Evolutionary conservation across 2,329 filamentous ascomycete genomes (phyloP).

Genomic region (Hypomyces rosellus): DNA sequence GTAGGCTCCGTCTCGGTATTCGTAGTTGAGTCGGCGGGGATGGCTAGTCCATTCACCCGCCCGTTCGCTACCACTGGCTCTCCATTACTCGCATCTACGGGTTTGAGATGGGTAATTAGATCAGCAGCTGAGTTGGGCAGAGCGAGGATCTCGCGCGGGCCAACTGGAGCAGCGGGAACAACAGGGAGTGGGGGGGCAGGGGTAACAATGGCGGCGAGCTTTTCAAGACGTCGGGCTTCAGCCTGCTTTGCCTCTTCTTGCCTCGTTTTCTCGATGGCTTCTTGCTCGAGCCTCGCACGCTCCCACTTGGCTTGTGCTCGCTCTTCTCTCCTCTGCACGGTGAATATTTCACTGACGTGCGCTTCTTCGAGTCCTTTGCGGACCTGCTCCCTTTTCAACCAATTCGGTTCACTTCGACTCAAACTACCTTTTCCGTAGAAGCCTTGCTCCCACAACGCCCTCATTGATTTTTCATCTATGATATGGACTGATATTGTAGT

Average conservation of each 20-base stretch:
- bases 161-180: slow-evolving; percentile 32
- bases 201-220: not conserved
- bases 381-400: slow-evolving; percentile 77
- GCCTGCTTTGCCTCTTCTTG: slow-evolving; percentile 37
- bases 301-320: slow-evolving; percentile 84
- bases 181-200: not conserved
- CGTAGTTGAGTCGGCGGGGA: not conserved
- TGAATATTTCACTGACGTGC: slow-evolving; percentile 77
- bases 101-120: not conserved
- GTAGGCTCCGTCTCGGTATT: not conserved
- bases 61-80: not conserved
- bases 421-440: slow-evolving; percentile 95
- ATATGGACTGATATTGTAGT: slow-evolving; percentile 80
- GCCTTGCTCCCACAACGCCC: slow-evolving; percentile 88
- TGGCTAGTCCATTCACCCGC: not conserved
- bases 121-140: slow-evolving; percentile 48
- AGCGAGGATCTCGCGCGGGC: slow-evolving; percentile 36
- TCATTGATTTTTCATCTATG: slow-evolving; percentile 66
- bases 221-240: slow-evolving; percentile 16
- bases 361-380: slow-evolving; percentile 57
- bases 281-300: slow-evolving; percentile 77
- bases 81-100: not conserved
- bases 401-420: slow-evolving; percentile 90
- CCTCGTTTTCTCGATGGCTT: slow-evolving; percentile 68
- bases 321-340: slow-evolving; percentile 69